Evolutionary conservation across 768 basidiomycete species (phyloP).

Genomic region (Mycena vitilis): DNA sequence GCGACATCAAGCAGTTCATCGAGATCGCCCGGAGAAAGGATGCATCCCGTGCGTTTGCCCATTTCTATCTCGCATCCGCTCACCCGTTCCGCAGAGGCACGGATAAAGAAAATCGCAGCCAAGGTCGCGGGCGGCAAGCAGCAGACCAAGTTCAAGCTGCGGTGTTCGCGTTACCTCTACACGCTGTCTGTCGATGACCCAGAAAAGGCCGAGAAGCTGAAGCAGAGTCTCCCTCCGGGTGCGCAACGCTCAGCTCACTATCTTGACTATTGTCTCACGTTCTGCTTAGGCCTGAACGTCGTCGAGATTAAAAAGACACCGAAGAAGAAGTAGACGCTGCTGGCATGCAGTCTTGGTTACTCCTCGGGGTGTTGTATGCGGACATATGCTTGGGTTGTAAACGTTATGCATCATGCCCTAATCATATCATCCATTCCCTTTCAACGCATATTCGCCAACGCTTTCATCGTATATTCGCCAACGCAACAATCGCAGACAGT

Average conservation of each 20-base stretch:
- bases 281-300: constrained; percentile 69
- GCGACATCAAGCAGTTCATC: constrained; percentile 99
- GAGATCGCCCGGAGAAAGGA: constrained; percentile 97
- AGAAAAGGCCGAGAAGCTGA: constrained; percentile 98
- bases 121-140: constrained; percentile 76
- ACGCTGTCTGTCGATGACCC: constrained; percentile 96
- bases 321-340: constrained; percentile 77
- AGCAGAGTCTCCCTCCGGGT: constrained; percentile 96
- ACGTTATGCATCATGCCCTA: constrained; percentile 47
- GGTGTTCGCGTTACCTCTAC: constrained; percentile 97
- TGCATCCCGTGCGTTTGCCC: constrained; percentile 82
- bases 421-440: constrained; percentile 41
- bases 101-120: constrained; percentile 94
- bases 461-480: constrained; percentile 35
- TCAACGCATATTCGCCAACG: constrained; percentile 35
- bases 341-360: constrained; percentile 30
- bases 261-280: constrained; percentile 4
- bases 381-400: constrained; percentile 41
- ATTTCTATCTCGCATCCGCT: constrained; percentile 15
- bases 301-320: constrained; percentile 75
- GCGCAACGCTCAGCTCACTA: constrained; percentile 44
- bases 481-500: constrained; percentile 36
- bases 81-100: constrained; percentile 73
- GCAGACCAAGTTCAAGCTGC: constrained; percentile 98
- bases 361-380: constrained; percentile 40